A percentile compares a stretch with the other conserved stretches of the same genome.
Evolutionary conservation across 805 yeast species (phyloP).

Genomic region (Metschnikowia borealis): DNA sequence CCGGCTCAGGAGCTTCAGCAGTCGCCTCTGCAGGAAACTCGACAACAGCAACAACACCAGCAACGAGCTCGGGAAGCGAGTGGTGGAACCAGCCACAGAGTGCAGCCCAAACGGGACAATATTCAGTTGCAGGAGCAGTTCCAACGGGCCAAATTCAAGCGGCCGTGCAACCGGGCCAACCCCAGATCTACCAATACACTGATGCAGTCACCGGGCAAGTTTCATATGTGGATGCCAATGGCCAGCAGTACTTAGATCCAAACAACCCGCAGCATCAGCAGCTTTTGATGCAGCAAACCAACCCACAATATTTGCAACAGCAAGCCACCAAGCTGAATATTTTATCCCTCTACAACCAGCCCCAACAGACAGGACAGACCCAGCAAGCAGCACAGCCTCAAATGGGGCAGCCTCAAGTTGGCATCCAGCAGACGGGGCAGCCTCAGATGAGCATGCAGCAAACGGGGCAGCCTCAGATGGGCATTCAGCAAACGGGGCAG

Average conservation of each 20-base stretch:
- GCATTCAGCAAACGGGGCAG: neutral
- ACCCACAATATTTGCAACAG: conserved; percentile 24
- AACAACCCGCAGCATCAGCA: conserved; percentile 29
- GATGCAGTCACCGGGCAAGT: conserved; percentile 70
- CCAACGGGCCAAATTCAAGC: conserved; percentile 1
- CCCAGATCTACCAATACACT: conserved; percentile 60
- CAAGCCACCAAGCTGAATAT: conserved; percentile 36
- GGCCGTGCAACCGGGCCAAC: conserved; percentile 26
- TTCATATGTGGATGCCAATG: conserved; percentile 62
- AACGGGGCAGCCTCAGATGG: neutral
- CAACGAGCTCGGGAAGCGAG: conserved; percentile 23
- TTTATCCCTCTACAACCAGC: conserved; percentile 36
- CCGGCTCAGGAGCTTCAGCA: conserved; percentile 9
- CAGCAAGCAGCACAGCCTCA: conserved; percentile 8
- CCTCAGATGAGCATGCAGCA: neutral
- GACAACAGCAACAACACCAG: conserved; percentile 8
- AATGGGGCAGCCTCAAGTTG: neutral
- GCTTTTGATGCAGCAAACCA: conserved; percentile 30
- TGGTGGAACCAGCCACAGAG: conserved; percentile 29
- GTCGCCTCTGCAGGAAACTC: neutral
- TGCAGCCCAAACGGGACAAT: neutral
- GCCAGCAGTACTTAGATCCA: conserved; percentile 46
- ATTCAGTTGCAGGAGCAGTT: neutral
- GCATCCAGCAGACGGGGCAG: neutral
- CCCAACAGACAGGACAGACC: conserved; percentile 14